Evolutionary conservation across 2,329 filamentous ascomycete genomes (phyloP), one percentile per base, ranked within the genome.

Genomic region (Neoarthrinium moseri): DNA sequence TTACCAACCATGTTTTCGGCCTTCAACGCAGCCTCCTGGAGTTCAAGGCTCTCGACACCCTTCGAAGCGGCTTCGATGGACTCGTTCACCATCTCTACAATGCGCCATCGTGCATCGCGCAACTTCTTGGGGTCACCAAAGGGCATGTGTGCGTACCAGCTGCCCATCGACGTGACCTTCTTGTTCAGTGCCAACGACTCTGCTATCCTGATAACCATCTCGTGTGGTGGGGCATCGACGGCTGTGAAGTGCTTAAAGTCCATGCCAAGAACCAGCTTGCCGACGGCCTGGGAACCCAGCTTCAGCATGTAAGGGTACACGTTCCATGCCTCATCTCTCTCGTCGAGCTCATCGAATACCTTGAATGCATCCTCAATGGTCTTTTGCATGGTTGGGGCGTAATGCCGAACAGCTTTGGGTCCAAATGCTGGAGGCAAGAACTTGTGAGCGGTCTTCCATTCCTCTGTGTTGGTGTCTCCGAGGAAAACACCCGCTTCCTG

Each of bases 341-440:
- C 59, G 50, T 81, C 78, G 0, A 84, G 65, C 39, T 71, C 65
- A 48, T 77, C 73, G 24, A 77, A 75, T 2, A 75, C 70, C 5
- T 63, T 66, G 55, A 75, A 82, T 0, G 75, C 60, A 15, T 73
- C 65, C 51, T 80, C 72, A 2, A 79, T 69, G 0, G 73, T 75
- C 37, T 68, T 59, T 50, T 83, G 78, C 78, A 85, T 84, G 0
- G 69, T 72, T 0, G 80, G 78, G 0, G 77, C 72, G 49, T 84
- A 84, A 52, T 84, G 81, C 1, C 75, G 67, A 4, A 84, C 78
- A 0, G 81, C 81, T 55, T 80, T 82, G 24, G 80, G 80, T 0
- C 73, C 73, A 10, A 84, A 64, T 0, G 78, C 75, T 0, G 81
- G 80, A 0, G 81, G 78, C 1, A 84, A 52, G 59, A 83, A 85